Percentiles rank a stretch among this genome's conserved stretches.
Conservation (phyloP, 2,329 filamentous ascomycete genomes). For the Colletotrichum viniferum region DNA sequence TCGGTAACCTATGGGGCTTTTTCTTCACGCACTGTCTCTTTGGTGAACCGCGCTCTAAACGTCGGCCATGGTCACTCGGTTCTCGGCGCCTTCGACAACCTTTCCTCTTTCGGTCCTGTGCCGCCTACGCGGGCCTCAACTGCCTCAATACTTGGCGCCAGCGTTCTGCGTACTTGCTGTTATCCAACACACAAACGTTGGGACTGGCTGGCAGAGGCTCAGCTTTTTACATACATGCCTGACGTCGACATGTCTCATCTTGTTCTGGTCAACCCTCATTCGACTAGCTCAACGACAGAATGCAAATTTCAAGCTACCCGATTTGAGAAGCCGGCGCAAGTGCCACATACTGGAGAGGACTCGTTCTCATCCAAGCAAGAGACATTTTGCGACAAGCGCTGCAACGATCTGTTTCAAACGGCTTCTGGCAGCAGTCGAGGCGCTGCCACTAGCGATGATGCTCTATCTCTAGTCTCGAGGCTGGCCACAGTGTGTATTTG, state of each 20-base stretch:
- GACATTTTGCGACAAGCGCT: not conserved
- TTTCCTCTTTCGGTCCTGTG: conserved; percentile 3
- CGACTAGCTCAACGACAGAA: too few relatives aligned
- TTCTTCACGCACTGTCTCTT: not conserved
- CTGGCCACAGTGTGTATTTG: too few relatives aligned
- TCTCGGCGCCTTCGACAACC: conserved; percentile 1
- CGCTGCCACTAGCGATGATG: not conserved
- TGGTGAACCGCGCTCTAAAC: not conserved
- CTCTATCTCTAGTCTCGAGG: too few relatives aligned
- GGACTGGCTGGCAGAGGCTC: not conserved
- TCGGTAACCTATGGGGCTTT: not conserved
- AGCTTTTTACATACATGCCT: not conserved
- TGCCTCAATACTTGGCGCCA: not conserved
- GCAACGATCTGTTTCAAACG: not conserved
- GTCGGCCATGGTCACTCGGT: not conserved
- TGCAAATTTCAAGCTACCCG: not conserved
- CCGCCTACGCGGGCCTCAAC: not conserved
- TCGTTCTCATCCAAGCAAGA: not conserved
- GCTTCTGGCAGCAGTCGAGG: not conserved
- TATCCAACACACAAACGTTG: not conserved
- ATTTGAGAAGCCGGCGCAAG: not conserved
- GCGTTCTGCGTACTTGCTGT: not conserved
- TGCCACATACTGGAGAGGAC: not conserved
- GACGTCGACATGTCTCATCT: not conserved
- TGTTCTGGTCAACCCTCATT: too few relatives aligned